A percentile compares a stretch with the other conserved stretches of the same genome.
phyloP scores from a whole-genome alignment of 192 early-diverging fungal species.

The Coemansia sp. region DNA sequence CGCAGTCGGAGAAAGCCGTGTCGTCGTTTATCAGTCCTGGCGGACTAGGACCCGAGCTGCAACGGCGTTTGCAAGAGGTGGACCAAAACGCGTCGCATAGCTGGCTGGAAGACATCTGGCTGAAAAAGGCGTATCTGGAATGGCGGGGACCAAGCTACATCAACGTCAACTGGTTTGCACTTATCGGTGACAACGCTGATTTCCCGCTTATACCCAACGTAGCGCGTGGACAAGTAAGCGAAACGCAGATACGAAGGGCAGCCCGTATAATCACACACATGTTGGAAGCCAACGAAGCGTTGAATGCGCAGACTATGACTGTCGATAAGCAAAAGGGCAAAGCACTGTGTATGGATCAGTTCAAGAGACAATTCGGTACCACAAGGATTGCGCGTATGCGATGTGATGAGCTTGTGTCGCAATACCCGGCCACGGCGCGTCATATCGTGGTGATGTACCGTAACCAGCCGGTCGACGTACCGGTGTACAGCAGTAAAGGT shows the following conservation, averaged over 20 bases:
- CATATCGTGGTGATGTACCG: conserved; percentile 85
- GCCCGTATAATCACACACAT: conserved; percentile 70
- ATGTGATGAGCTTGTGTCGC: conserved; percentile 69
- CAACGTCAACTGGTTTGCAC: conserved; percentile 89
- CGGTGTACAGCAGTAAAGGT: conserved; percentile 70
- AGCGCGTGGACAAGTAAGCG: conserved; percentile 57
- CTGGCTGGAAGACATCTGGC: conserved; percentile 90
- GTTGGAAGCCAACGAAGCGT: conserved; percentile 70
- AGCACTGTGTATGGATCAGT: conserved; percentile 95
- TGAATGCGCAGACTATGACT: conserved; percentile 67
- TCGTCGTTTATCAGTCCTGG: conserved; percentile 64
- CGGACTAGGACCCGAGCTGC: conserved; percentile 74
- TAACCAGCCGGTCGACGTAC: conserved; percentile 82
- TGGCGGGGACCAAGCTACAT: conserved; percentile 83
- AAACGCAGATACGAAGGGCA: conserved; percentile 76
- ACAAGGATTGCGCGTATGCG: conserved; percentile 69
- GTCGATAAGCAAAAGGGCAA: conserved; percentile 67
- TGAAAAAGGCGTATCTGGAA: conserved; percentile 78
- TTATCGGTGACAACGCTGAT: conserved; percentile 64
- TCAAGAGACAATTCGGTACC: conserved; percentile 81
- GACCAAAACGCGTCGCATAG: conserved; percentile 69
- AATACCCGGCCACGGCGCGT: conserved; percentile 69
- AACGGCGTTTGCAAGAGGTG: conserved; percentile 67
- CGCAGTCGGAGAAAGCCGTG: conserved; percentile 63
- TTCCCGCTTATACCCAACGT: conserved; percentile 43